Conservation (phyloP, 495 filamentous ascomycete genomes). For the Chaetomium tenue region DNA sequence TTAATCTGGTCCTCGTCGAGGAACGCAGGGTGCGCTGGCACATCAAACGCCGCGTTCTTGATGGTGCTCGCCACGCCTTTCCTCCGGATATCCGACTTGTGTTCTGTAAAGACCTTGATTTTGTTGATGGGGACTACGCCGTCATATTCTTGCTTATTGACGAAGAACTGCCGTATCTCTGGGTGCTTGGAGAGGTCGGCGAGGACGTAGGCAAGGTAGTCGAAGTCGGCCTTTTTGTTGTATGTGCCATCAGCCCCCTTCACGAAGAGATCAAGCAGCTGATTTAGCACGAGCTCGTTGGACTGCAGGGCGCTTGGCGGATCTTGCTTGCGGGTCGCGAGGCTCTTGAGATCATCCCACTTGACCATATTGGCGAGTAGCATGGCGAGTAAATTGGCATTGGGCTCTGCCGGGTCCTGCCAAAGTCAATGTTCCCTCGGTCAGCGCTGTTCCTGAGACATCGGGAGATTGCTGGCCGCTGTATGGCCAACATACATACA, state of each 20-base stretch:
- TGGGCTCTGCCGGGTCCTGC: conserved; percentile 57
- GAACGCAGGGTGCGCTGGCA: conserved; percentile 67
- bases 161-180: conserved; percentile 73
- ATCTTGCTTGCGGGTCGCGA: conserved; percentile 62
- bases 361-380: conserved; percentile 90
- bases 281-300: conserved; percentile 73
- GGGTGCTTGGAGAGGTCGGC: conserved; percentile 83
- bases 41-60: conserved; percentile 77
- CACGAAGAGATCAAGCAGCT: conserved; percentile 93
- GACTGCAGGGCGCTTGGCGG: conserved; percentile 62
- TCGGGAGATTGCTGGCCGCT: not conserved
- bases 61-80: conserved; percentile 90
- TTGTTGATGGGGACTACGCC: conserved; percentile 79
- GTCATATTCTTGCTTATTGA: conserved; percentile 70
- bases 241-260: conserved; percentile 76
- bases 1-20: conserved; percentile 68
- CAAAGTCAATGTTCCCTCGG: conserved; percentile 12
- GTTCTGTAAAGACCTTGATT: conserved; percentile 87
- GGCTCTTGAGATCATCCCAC: conserved; percentile 63
- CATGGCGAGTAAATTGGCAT: conserved; percentile 85
- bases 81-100: conserved; percentile 71
- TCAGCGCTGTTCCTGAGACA: not conserved
- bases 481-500: conserved; percentile 54
- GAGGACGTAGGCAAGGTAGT: conserved; percentile 91
- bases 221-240: conserved; percentile 83